Percentiles rank a stretch among this genome's conserved stretches.
phyloP scores from a whole-genome alignment of 2,329 filamentous ascomycete genomes.

The Epichloe sylvatica region DNA sequence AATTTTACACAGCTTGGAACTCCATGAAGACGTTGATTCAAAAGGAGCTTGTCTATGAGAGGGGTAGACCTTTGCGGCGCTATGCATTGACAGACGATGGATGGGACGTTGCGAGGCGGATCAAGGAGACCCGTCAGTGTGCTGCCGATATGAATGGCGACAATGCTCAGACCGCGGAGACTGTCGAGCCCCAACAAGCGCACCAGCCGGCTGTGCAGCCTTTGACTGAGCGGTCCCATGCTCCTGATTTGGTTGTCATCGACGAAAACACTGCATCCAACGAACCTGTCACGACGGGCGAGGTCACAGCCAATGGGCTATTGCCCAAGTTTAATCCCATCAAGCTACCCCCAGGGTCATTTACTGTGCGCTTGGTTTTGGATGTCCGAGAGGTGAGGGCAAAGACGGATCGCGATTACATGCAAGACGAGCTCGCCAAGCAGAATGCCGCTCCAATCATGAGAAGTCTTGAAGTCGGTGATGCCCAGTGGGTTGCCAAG shows the following conservation, averaged over 20 bases:
- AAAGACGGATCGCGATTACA: constrained; percentile 61
- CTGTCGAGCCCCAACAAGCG: neutral
- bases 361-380: constrained; percentile 58
- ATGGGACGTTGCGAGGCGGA: constrained; percentile 56
- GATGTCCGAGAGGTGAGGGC: constrained; percentile 64
- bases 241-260: constrained; percentile 4
- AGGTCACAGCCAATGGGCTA: constrained; percentile 6
- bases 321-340: constrained; percentile 45
- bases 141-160: constrained; percentile 12
- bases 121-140: constrained; percentile 39
- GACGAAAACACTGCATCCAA: neutral
- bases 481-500: constrained; percentile 69
- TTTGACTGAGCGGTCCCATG: constrained; percentile 8
- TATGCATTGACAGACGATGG: constrained; percentile 66
- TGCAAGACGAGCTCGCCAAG: constrained; percentile 56
- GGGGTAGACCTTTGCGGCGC: constrained; percentile 50
- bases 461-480: constrained; percentile 56
- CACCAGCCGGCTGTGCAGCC: neutral
- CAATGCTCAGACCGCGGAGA: neutral
- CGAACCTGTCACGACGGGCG: constrained; percentile 6
- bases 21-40: constrained; percentile 64
- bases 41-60: constrained; percentile 62
- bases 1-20: constrained; percentile 68
- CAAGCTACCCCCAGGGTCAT: constrained; percentile 48
- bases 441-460: constrained; percentile 52